A percentile compares a stretch with the other conserved stretches of the same genome.
phyloP scores from a whole-genome alignment of 495 filamentous ascomycete species.

The Amniculicola lignicola region DNA sequence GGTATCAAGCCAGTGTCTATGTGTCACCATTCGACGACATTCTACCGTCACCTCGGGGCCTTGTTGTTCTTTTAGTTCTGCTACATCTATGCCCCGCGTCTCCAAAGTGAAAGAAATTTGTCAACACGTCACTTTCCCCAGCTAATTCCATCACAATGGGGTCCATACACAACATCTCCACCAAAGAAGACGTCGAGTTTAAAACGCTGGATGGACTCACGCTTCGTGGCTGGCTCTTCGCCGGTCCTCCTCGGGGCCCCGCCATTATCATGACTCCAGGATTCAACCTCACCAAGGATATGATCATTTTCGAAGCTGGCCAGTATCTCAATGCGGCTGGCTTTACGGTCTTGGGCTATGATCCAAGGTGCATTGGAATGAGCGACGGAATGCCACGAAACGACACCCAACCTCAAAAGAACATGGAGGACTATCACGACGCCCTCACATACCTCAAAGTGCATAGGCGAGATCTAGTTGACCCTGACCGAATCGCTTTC shows the following conservation, averaged over 20 bases:
- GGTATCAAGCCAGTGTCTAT: too few relatives aligned
- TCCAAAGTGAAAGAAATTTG: background rate
- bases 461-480: too few relatives aligned
- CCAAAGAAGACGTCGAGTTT: slow-evolving; percentile 40
- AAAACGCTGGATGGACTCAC: slow-evolving; percentile 41
- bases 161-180: too few relatives aligned
- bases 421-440: slow-evolving; percentile 1
- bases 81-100: too few relatives aligned
- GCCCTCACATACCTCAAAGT: too few relatives aligned
- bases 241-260: slow-evolving; percentile 31
- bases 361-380: background rate
- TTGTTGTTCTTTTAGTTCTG: too few relatives aligned
- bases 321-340: background rate
- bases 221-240: slow-evolving; percentile 39
- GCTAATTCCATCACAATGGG: background rate
- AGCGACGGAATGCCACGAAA: slow-evolving; percentile 16
- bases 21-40: too few relatives aligned
- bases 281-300: background rate
- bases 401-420: background rate
- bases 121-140: background rate
- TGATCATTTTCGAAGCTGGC: background rate
- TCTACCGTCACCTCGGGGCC: too few relatives aligned
- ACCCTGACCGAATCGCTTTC: too few relatives aligned
- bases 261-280: slow-evolving; percentile 44
- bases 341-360: slow-evolving; percentile 4